A percentile compares a stretch with the other conserved stretches of the same genome.
These are phyloP conservation scores for Mrakia gelida DNA, from an alignment of 768 basidiomycete species.

Conservation along the genomic window DNA sequence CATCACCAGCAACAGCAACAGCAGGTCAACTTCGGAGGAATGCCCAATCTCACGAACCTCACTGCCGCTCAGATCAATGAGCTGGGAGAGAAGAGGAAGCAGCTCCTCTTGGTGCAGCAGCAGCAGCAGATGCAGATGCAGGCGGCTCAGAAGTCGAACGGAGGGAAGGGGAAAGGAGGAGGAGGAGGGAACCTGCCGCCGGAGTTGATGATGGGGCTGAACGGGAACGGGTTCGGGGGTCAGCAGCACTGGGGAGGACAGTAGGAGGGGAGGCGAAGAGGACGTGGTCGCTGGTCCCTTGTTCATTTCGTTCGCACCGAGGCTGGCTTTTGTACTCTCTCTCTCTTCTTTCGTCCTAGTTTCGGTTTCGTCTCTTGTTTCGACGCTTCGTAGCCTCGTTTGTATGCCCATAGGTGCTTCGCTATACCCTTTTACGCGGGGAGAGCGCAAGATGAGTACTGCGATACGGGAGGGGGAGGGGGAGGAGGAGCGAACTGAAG, in stretches of 20 bases:
- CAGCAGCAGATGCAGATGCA: constrained; percentile 4
- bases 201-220: background rate
- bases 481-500: too few species aligned
- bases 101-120: background rate
- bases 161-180: too few species aligned
- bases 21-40: background rate
- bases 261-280: background rate
- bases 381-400: too few species aligned
- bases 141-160: background rate
- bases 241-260: background rate
- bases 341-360: too few species aligned
- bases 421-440: too few species aligned
- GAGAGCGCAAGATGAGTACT: too few species aligned
- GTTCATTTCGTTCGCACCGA: too few species aligned
- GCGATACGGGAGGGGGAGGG: too few species aligned
- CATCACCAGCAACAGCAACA: background rate
- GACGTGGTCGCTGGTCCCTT: background rate
- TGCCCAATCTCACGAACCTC: background rate
- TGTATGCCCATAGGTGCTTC: too few species aligned
- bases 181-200: background rate
- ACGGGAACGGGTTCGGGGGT: background rate
- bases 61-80: background rate
- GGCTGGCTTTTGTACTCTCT: too few species aligned
- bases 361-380: too few species aligned
- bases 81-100: background rate